Base-by-base conservation (phyloP, 495 filamentous ascomycete species). In the Tuber umbilicatum region DNA sequence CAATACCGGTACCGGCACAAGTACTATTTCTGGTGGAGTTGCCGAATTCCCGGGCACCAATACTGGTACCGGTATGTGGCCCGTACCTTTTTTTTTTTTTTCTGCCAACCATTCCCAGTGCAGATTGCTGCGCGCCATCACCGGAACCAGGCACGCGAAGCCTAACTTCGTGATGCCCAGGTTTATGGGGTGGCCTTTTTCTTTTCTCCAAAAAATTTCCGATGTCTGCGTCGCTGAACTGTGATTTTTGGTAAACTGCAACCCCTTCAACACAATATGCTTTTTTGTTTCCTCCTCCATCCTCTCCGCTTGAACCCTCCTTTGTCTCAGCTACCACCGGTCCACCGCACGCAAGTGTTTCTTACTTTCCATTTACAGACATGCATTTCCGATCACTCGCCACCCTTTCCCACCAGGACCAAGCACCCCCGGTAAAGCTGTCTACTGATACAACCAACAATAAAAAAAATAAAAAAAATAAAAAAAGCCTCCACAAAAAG, bases 391-490 rank as follows among this genome's bases (percentile, higher is more conserved):
- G 55, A 35, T 35, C 55, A 64, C 55, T 64, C 55, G 27, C 31
- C 16, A 50, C 41, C 40, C 19, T 45, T 31, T 69, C 69, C 41
- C 64, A 60, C 39, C 50, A 60, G 38, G 31, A 68, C 72, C 72
- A 72, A 60, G 69, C 47, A 39, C 77, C 64, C 43, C 70, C 73
- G 67, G 69, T 68, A 35, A 73, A 73, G 45, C 72, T 50, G 70
- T 69, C 71, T 79, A 79, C 75, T 78, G 72, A 75, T 79, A 78
- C 77, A 78, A 68, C 71, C 70, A 67, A 76, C 67, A 14, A 73
- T 27, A 41, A 70, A 76, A 50, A 74, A 41, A 70, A 47, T 2
- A 68, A 31, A 69, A 76, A 39, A 12, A 68, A 73, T n/a, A 47
- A 73, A 74, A 39, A 38, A 70, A 31, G n/a, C 39, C 60, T 50